These are phyloP conservation scores for Trichoderma sp. DNA, from an alignment of 2,329 filamentous ascomycete species.

Conservation along the genomic window DNA sequence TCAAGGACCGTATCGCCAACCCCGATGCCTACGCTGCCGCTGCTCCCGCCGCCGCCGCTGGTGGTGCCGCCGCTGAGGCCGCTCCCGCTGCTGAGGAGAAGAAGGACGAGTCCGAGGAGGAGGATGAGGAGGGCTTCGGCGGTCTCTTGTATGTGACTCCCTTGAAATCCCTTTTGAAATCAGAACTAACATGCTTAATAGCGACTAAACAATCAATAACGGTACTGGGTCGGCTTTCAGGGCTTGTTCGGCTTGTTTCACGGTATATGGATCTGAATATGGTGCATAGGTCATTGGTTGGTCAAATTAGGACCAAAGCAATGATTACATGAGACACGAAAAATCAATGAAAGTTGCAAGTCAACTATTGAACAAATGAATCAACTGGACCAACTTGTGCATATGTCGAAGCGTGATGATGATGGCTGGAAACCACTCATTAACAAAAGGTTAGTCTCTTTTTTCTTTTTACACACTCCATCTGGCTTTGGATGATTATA, in stretches of 20 bases:
- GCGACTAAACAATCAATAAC: constrained; percentile 50
- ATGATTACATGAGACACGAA: constrained; percentile 34
- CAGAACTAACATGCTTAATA: constrained; percentile 41
- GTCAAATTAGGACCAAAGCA: constrained; percentile 39
- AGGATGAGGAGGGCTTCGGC: constrained; percentile 69
- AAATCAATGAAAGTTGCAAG: constrained; percentile 29
- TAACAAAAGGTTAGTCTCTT: constrained; percentile 45
- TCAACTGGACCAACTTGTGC: not conserved
- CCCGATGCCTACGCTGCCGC: constrained; percentile 90
- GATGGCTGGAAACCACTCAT: not conserved
- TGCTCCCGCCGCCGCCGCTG: constrained; percentile 66
- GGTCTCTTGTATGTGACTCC: constrained; percentile 65
- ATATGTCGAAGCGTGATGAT: constrained; percentile 13
- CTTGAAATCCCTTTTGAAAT: not conserved
- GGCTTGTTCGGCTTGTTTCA: constrained; percentile 43
- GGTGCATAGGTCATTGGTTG: constrained; percentile 50
- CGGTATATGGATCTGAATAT: constrained; percentile 41
- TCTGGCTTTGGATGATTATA: constrained; percentile 53
- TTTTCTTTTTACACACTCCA: constrained; percentile 21
- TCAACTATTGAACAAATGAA: constrained; percentile 12
- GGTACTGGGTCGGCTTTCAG: constrained; percentile 41
- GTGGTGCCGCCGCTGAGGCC: constrained; percentile 49
- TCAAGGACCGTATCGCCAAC: constrained; percentile 99
- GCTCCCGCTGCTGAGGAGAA: constrained; percentile 58
- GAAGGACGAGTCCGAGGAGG: constrained; percentile 67